phyloP scores from a whole-genome alignment of 2,329 filamentous ascomycete species.

The Curvularia sp. region DNA sequence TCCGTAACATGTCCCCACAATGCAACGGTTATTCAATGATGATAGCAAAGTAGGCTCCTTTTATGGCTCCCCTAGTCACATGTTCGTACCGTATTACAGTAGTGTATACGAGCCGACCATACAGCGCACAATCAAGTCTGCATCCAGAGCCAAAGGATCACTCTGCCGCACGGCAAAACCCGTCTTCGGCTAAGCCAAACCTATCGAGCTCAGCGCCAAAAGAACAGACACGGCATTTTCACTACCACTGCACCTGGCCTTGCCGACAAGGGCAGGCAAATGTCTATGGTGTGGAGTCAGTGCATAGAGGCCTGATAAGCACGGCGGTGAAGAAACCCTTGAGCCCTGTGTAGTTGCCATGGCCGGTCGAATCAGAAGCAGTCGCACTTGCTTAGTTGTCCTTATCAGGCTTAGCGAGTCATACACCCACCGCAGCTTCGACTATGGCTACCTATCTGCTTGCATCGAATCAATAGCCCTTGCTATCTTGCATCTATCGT shows the following conservation, averaged over 20 bases:
- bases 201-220: neutral
- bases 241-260: neutral
- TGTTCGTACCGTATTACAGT: neutral
- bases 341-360: conserved; percentile 7
- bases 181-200: neutral
- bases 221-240: neutral
- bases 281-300: neutral
- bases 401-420: conserved; percentile 4
- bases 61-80: neutral
- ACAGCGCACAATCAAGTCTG: neutral
- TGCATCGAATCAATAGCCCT: neutral
- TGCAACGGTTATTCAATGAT: neutral
- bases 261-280: neutral
- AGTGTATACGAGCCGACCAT: neutral
- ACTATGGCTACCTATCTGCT: neutral
- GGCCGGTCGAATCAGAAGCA: conserved; percentile 8
- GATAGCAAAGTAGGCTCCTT: no score
- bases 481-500: neutral
- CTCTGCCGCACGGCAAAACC: neutral
- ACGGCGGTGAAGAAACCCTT: conserved; percentile 11
- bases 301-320: neutral
- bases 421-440: conserved; percentile 10
- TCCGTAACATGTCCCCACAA: neutral
- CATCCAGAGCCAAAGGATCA: neutral
- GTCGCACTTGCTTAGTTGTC: neutral